phyloP scores from a whole-genome alignment of 2,329 filamentous ascomycete species.

The Hawksworthiomyces lignivorus region DNA sequence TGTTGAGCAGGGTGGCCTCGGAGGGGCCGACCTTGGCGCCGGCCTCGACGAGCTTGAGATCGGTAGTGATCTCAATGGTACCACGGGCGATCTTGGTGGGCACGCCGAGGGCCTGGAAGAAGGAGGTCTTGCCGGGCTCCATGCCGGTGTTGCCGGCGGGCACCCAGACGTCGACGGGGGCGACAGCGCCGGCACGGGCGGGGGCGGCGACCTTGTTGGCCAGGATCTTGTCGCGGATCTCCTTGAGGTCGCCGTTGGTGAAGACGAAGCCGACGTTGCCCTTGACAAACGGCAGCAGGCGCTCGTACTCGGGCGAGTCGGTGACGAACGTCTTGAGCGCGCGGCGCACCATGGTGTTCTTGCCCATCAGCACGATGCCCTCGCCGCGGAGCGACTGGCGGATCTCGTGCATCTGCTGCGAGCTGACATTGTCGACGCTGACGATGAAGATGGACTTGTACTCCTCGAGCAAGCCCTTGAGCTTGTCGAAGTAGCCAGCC shows the following conservation, averaged over 20 bases:
- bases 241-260: constrained; percentile 95
- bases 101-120: constrained; percentile 99
- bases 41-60: constrained; percentile 95
- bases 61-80: constrained; percentile 99
- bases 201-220: constrained; percentile 96
- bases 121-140: constrained; percentile 99
- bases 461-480: constrained; percentile 92
- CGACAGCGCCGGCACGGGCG: constrained; percentile 94
- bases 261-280: constrained; percentile 99
- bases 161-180: constrained; percentile 86
- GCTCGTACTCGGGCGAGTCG: constrained; percentile 96
- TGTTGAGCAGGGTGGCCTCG: constrained; percentile 97
- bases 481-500: constrained; percentile 98
- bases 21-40: constrained; percentile 93
- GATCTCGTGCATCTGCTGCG: constrained; percentile 99
- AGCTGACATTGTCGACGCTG: constrained; percentile 97
- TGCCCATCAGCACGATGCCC: constrained; percentile 97
- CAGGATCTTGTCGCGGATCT: constrained; percentile 86
- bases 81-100: constrained; percentile 99
- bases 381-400: constrained; percentile 81
- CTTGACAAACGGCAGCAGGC: constrained; percentile 89
- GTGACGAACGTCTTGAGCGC: constrained; percentile 88
- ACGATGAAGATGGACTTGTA: constrained; percentile 99
- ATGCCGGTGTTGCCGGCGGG: constrained; percentile 99
- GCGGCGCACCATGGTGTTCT: constrained; percentile 99